Evolutionary conservation across 495 filamentous ascomycete genomes (phyloP), one percentile per base, ranked within the genome.

Genomic region (Pyronema omphalodes): DNA sequence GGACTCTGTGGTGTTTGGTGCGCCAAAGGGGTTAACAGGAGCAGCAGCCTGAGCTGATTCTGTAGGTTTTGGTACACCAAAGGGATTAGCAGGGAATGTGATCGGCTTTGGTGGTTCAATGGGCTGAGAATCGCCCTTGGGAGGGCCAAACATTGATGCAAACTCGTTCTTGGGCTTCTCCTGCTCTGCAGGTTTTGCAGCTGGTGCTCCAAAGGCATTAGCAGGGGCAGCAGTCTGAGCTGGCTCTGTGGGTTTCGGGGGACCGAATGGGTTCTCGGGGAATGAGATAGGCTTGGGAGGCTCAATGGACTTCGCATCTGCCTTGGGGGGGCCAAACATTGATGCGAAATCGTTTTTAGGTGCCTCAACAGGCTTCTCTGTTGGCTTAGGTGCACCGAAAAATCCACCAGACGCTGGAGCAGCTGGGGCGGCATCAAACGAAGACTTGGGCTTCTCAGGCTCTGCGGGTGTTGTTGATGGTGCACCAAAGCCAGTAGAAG

Each of bases 371-470:
- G 50, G 50, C n/a, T 52, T 55, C 45, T 57, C 59, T 39, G 45
- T 37, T 3, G 54, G 12, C 50, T 52, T 52, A 9, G 48, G 18
- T 40, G 53, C 23, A 19, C 45, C 54, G 37, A 61, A 52, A 29
- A 36, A 36, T 11, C 15, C 29, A 3, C 29, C 48, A 29, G 11
- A 18, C 48, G 15, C 29, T 36, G 15, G 17, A 17, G 48, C 48
- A 34, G 48, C n/a, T 36, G 48, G 18, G 5, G 48, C 12, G 29
- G 50, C 15, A 19, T 17, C 52, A 54, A 63, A 63, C 11, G 55
- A 46, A 9, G 57, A 19, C 15, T 57, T 61, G 23, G 55, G 55
- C 9, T 17, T 33, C 34, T 57, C 54, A 15, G 59, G 19, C 50
- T 52, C 41, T 29, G 37, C 37, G 7, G 14, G n/a, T 17, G 1